Evolutionary conservation across 2,329 filamentous ascomycete genomes (phyloP), one percentile per base, ranked within the genome.

Genomic region (Talaromyces sp.): DNA sequence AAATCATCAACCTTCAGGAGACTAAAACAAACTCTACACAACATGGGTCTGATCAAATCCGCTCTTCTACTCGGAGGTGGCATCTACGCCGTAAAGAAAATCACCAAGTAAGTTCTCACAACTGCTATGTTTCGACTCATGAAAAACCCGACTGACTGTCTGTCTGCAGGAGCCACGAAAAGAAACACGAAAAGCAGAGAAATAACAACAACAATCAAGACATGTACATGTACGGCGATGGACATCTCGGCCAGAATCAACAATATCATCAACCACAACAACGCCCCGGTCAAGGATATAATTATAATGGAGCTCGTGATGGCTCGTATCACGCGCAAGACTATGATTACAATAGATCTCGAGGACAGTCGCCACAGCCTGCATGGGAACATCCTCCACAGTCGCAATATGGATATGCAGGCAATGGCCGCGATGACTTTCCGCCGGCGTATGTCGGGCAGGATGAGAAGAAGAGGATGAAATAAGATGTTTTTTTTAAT

Each of bases 41-140:
- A 11, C 7, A 65, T 65, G 63, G 58, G 58, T 43, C 47, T 65
- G n/a, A 49, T 65, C 16, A 65, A 54, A 61, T 39, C 63, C 33
- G 47, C 58, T 31, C 50, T 65, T 22, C 19, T 65, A 22, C 31
- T 58, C 3, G 58, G 49, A 3, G 52, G 52, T 39, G 52, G 52
- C 33, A 56, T 56, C 3, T 56, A 56, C 56, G 58, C 49, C 16
- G 37, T 62, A 19, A 62, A 56, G 52, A 37, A 35, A 37, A n/a
- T 56, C 33, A 56, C 52, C 4, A 56, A 56, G 52, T 56, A 37
- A 24, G 11, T 24, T 39, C 11, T 35, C n/a, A 1, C n/a, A 1
- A 56, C 10, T 11, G 3, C 31, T 24, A 33, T 22, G 2, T 3
- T 45, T 13, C 19, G 27, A 54, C 10, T 14, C 50, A 54, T 54